A percentile compares a stretch with the other conserved stretches of the same genome.
Conservation (phyloP, 2,329 filamentous ascomycete genomes). For the Paraphoma chrysanthemicola region DNA sequence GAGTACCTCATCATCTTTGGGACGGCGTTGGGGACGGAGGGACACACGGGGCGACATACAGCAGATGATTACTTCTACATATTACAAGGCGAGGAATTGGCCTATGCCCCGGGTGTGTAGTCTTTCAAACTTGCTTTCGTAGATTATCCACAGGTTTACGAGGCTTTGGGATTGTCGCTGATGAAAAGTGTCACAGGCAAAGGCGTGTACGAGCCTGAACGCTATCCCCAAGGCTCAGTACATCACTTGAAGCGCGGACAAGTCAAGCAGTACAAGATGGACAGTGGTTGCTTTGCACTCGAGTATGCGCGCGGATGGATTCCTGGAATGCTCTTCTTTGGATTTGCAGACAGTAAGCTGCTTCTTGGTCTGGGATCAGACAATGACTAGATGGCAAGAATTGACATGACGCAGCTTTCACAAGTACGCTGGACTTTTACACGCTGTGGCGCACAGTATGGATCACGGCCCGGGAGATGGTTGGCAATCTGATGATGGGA, state of each 20-base stretch:
- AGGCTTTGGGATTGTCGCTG: not conserved
- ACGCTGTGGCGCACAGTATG: conserved; percentile 81
- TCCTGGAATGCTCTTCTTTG: conserved; percentile 90
- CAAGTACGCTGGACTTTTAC: conserved; percentile 82
- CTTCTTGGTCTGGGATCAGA: not conserved
- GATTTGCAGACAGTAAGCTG: conserved; percentile 73
- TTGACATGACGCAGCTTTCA: conserved; percentile 55
- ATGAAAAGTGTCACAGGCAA: conserved; percentile 41
- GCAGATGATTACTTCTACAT: conserved; percentile 97
- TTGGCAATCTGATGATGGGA: conserved; percentile 65
- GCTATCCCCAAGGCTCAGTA: conserved; percentile 72
- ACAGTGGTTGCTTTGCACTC: conserved; percentile 76
- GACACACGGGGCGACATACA: conserved; percentile 86
- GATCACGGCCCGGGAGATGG: conserved; percentile 79
- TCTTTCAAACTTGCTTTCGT: not conserved
- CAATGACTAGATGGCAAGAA: not conserved
- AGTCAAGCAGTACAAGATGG: conserved; percentile 86
- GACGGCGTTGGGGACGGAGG: conserved; percentile 82
- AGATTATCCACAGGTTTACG: too few species aligned
- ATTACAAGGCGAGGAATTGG: conserved; percentile 76
- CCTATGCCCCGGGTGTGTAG: conserved; percentile 62
- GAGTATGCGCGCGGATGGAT: conserved; percentile 91
- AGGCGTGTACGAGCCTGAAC: conserved; percentile 70
- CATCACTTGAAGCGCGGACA: conserved; percentile 75
- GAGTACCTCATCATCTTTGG: conserved; percentile 57